Base-by-base conservation (phyloP, 352 stramenopile species). In the Pythium apleroticum region DNA sequence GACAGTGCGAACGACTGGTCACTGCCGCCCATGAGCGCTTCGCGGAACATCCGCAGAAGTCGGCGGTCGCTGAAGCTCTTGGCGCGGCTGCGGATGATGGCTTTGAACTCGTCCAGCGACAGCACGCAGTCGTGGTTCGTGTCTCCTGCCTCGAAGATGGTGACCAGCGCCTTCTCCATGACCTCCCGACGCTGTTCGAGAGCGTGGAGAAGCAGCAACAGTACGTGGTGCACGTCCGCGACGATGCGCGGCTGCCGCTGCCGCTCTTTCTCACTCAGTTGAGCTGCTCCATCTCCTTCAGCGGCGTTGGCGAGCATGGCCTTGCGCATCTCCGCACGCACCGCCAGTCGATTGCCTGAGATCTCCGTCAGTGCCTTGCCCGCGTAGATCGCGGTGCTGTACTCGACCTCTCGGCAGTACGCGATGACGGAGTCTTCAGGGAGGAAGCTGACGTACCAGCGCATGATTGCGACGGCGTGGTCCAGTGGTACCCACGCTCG, bases 1-100 rank as follows among this genome's bases (percentile, higher is more conserved):
- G 84, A 91, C 22, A 93, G 68, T 17, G 80, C 80, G 52, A 90
- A 93, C 0, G 84, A 89, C 57, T 90, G 81, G n/a, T 88, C 73
- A 0, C 57, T 67, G 12, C 81, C 68, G 19, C 78, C 70, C 75
- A 88, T 89, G 15, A 93, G 56, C 33, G 84, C 78, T 46, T 93
- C 81, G 0, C 81, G 80, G 41, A 93, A 91, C 84, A 93, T 93
- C 2, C 81, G 84, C 45, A 93, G 62, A 45, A 93, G 75, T 0
- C 81, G 75, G 4, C 84, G 78, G 17, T 90, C 81, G 54, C 81
- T 91, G 53, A 91, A 93, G 12, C 80, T 64, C 0, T 78, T 73
- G 14, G 82, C 74, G 33, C 80, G 75, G 3, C 71, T 68, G n/a
- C 72, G 74, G 31, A 93, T 81, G 52, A 93, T 89, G 5, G 71